These are phyloP conservation scores for Penicillium sp. DNA, from an alignment of 2,329 filamentous ascomycete genomes.

Conservation along the genomic window DNA sequence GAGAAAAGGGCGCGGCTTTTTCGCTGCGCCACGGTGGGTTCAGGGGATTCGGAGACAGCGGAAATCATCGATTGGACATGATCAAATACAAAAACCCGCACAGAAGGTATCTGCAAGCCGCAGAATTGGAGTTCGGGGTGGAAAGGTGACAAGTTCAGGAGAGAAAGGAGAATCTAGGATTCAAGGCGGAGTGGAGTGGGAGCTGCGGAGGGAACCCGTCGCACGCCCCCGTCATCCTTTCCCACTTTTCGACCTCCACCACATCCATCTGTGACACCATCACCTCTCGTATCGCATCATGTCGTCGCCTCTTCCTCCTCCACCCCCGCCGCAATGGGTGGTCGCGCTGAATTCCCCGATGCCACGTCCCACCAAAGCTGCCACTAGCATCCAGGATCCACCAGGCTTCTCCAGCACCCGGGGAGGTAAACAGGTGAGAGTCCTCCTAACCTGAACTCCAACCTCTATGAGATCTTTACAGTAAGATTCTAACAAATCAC, in stretches of 20 bases:
- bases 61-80: conserved; percentile 19
- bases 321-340: conserved; percentile 75
- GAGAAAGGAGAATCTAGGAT: conserved; percentile 19
- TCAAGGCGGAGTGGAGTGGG: conserved; percentile 20
- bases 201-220: conserved; percentile 30
- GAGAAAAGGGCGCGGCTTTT: conserved; percentile 18
- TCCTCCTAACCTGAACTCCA: background rate
- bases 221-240: conserved; percentile 12
- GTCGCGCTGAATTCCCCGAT: conserved; percentile 73
- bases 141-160: conserved; percentile 3
- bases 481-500: conserved; percentile 2
- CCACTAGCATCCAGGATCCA: conserved; percentile 72
- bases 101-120: conserved; percentile 8
- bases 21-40: conserved; percentile 15
- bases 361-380: conserved; percentile 61
- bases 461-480: background rate
- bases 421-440: conserved; percentile 54
- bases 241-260: conserved; percentile 8
- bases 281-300: conserved; percentile 23
- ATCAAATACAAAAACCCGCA: background rate
- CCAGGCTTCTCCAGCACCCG: conserved; percentile 71
- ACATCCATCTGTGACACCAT: conserved; percentile 2
- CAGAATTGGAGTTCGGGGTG: conserved; percentile 1
- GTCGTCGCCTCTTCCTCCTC: conserved; percentile 31
- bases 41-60: conserved; percentile 13